Conservation (phyloP, 495 filamentous ascomycete genomes). For the Hypoxylon intermedium region DNA sequence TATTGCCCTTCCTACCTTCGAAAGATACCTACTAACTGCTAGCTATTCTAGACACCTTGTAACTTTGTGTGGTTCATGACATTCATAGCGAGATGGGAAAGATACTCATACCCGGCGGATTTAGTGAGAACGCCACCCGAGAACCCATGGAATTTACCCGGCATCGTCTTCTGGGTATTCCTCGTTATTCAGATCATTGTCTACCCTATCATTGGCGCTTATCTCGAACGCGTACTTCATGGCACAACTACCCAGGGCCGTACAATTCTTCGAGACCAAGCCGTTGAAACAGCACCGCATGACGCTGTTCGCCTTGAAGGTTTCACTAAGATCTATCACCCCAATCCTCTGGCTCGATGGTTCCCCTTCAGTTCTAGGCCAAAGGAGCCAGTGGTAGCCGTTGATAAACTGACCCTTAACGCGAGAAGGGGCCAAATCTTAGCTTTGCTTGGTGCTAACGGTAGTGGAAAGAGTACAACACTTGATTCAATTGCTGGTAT, state of each 20-base stretch:
- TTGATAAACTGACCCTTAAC: slow-evolving; percentile 69
- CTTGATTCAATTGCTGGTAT: slow-evolving; percentile 84
- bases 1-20: background rate
- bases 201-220: slow-evolving; percentile 73
- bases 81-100: slow-evolving; percentile 71
- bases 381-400: slow-evolving; percentile 72
- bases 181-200: slow-evolving; percentile 73
- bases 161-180: slow-evolving; percentile 72
- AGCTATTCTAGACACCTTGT: slow-evolving; percentile 60
- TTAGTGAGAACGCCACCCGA: slow-evolving; percentile 63
- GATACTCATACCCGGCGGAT: slow-evolving; percentile 59
- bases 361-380: slow-evolving; percentile 63
- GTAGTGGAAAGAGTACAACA: slow-evolving; percentile 85
- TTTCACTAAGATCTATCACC: slow-evolving; percentile 78
- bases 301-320: slow-evolving; percentile 68
- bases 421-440: slow-evolving; percentile 78
- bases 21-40: slow-evolving; percentile 1
- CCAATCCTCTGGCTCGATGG: slow-evolving; percentile 64
- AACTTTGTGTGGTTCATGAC: slow-evolving; percentile 78
- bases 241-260: slow-evolving; percentile 72
- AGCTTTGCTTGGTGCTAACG: slow-evolving; percentile 84
- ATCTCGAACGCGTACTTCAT: slow-evolving; percentile 76
- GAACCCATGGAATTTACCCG: slow-evolving; percentile 67
- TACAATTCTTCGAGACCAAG: slow-evolving; percentile 54
- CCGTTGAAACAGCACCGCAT: slow-evolving; percentile 43